Base-by-base conservation (phyloP, 495 filamentous ascomycete genomes). In the Echria macrotheca region DNA sequence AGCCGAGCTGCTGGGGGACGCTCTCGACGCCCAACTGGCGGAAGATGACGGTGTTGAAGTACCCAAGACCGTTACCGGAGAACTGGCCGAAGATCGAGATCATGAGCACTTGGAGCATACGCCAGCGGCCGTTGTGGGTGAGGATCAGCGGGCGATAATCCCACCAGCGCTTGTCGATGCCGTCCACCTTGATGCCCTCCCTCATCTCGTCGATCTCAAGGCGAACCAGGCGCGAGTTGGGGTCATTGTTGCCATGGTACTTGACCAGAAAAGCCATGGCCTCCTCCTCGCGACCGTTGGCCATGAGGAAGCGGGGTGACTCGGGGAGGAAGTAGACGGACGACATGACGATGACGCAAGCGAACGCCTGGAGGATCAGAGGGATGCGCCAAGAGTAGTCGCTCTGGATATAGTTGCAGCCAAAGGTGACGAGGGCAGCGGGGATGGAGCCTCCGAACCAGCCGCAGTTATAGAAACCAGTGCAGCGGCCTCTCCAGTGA, bases 281-380 rank as follows among this genome's bases (percentile, higher is more conserved):
- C 56, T 76, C 68, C 23, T 76, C 75, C 29, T 69, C 57, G 39
- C 69, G 70, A 21, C 72, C 71, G 51, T 79, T 74, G 48, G 76
- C 73, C 39, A 83, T 69, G 22, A 83, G 69, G 74, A 72, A 85
- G 40, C 82, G 76, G 23, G 82, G 82, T 10, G 76, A 79, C 53
- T 85, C 81, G 11, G 81, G 80, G 18, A 85, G 73, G 56, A 85
- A 78, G 57, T 80, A 68, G 49, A 85, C 64, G 24, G 66, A 66
- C 12, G 54, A 46, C 55, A 76, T 67, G 46, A 83, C 66, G 29
- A 84, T 57, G 21, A 69, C 17, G 56, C 72, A 72, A 17, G 69
- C 59, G 24, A 68, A 55, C 10, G 65, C 57, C 61, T 77, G 74
- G 7, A 73, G 50, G 15, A 73, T 71, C n/a, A 73, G 44, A 5